phyloP scores from a whole-genome alignment of 805 yeast species.

The Barnettozyma siamensis region DNA sequence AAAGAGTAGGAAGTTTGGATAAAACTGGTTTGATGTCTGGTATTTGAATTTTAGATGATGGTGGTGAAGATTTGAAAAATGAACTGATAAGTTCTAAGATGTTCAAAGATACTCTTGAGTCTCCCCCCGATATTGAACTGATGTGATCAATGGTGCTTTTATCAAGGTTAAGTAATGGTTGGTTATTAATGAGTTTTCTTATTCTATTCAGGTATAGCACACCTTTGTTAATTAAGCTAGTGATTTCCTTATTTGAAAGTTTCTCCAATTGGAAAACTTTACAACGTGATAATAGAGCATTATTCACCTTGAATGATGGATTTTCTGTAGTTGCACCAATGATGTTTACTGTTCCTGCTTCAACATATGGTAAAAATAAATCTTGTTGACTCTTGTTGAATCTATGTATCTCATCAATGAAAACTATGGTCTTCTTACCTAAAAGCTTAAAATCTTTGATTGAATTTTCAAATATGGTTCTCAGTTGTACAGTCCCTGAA shows the following conservation, averaged over 20 bases:
- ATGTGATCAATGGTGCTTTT: conserved; percentile 60
- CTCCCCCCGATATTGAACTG: conserved; percentile 77
- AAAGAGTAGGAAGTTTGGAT: conserved; percentile 51
- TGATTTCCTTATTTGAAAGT: conserved; percentile 44
- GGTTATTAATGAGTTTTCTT: conserved; percentile 45
- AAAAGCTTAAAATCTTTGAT: conserved; percentile 34
- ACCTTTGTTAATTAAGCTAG: conserved; percentile 51
- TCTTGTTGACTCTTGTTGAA: conserved; percentile 87
- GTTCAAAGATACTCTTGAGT: conserved; percentile 79
- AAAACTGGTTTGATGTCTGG: conserved; percentile 34
- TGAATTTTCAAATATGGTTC: conserved; percentile 46
- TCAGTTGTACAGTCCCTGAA: conserved; percentile 60
- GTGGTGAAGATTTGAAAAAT: conserved; percentile 27
- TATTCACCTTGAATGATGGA: conserved; percentile 75
- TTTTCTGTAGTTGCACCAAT: conserved; percentile 98
- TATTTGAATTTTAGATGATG: conserved; percentile 6
- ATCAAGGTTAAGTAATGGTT: conserved; percentile 46
- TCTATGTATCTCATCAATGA: conserved; percentile 91
- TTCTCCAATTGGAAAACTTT: conserved; percentile 66
- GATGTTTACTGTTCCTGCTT: conserved; percentile 71
- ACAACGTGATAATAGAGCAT: conserved; percentile 81
- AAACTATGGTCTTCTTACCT: conserved; percentile 58
- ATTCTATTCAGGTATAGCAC: conserved; percentile 52
- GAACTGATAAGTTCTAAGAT: conserved; percentile 69
- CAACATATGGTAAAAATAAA: conserved; percentile 75